phyloP scores from a whole-genome alignment of 2,329 filamentous ascomycete species.

The Cercospora nicotianae region DNA sequence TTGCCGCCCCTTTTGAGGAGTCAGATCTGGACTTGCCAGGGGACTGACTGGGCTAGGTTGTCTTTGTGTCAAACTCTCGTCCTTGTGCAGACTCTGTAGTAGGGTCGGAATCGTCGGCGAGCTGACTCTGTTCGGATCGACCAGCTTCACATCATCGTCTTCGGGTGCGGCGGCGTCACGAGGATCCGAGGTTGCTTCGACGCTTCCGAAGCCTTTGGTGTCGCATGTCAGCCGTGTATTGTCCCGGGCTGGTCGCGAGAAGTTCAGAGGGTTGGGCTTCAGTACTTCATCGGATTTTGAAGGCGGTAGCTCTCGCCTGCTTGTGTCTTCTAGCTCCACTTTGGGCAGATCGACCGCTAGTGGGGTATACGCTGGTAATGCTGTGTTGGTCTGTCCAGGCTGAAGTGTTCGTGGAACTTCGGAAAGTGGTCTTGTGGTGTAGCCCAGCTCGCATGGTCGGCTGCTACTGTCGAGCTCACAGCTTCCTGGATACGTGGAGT shows the following conservation, averaged over 20 bases:
- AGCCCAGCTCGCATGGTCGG: constrained; percentile 5
- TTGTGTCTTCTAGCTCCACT: constrained; percentile 7
- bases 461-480: not conserved
- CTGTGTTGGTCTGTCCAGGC: constrained; percentile 10
- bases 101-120: constrained; percentile 11
- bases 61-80: not conserved
- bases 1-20: not conserved
- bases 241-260: not conserved
- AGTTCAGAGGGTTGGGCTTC: constrained; percentile 1
- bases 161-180: not conserved
- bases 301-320: constrained; percentile 3
- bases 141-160: not conserved
- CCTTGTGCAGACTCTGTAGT: not conserved
- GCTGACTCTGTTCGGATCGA: constrained; percentile 7
- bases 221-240: not conserved
- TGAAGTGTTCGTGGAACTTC: constrained; percentile 3
- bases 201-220: not conserved
- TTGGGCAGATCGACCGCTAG: not conserved
- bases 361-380: not conserved
- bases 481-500: not conserved
- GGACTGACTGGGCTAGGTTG: constrained; percentile 6
- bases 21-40: not conserved
- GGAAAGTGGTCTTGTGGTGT: constrained; percentile 6
- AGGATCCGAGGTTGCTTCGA: not conserved
- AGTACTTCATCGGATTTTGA: not conserved